Percentiles rank a stretch among this genome's conserved stretches.
phyloP scores from a whole-genome alignment of 2,329 filamentous ascomycete species.

The Tolypocladium ovalisporum region DNA sequence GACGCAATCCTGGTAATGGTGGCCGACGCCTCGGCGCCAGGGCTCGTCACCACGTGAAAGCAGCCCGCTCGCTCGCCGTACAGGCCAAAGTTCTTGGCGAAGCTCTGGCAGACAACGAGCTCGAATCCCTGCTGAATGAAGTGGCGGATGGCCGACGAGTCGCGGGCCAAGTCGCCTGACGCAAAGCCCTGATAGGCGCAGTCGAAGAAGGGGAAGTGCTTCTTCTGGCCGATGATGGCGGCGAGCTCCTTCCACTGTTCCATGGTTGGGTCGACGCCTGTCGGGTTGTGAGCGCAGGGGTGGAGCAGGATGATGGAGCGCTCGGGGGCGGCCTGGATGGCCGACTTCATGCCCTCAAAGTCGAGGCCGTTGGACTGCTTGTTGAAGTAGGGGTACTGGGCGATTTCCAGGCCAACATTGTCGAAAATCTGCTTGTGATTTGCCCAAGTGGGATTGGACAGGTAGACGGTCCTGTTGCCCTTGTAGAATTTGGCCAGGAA shows the following conservation, averaged over 20 bases:
- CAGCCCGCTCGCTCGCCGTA: conserved; percentile 94
- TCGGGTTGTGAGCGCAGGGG: conserved; percentile 96
- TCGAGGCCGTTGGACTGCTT: conserved; percentile 82
- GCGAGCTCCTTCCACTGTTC: conserved; percentile 94
- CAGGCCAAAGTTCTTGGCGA: conserved; percentile 96
- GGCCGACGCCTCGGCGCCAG: conserved; percentile 54
- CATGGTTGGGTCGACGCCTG: conserved; percentile 85
- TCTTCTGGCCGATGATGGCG: conserved; percentile 59
- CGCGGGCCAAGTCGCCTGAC: conserved; percentile 73
- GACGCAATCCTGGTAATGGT: conserved; percentile 60
- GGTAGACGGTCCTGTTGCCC: conserved; percentile 66
- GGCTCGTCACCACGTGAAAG: conserved; percentile 83
- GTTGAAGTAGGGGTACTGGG: conserved; percentile 89
- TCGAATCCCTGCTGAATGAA: conserved; percentile 89
- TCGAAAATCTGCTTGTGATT: conserved; percentile 98
- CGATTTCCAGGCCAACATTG: conserved; percentile 71
- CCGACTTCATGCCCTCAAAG: conserved; percentile 73
- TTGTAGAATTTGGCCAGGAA: conserved; percentile 91
- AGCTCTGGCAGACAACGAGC: conserved; percentile 80
- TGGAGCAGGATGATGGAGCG: conserved; percentile 84
- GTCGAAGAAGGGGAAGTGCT: conserved; percentile 97
- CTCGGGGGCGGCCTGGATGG: conserved; percentile 60
- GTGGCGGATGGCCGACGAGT: conserved; percentile 88
- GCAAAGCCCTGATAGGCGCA: conserved; percentile 97
- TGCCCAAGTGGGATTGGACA: conserved; percentile 93